These are phyloP conservation scores for Westerdykella ornata DNA, from an alignment of 2,329 filamentous ascomycete species.

Conservation along the genomic window DNA sequence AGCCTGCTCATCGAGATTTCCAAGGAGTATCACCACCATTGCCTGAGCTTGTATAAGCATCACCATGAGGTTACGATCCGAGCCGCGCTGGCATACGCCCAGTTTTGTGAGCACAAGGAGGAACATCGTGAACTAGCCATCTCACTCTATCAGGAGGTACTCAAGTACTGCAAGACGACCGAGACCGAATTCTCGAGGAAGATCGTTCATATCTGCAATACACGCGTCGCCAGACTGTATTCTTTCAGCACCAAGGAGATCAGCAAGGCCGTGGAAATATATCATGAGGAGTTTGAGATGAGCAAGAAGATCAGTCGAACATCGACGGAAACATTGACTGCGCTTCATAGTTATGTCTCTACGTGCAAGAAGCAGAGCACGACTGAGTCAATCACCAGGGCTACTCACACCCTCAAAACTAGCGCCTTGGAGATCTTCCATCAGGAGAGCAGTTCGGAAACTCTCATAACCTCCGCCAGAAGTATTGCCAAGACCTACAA, in stretches of 20 bases:
- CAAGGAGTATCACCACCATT: slow-evolving; percentile 45
- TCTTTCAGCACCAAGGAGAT: slow-evolving; percentile 30
- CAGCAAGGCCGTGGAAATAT: slow-evolving; percentile 15
- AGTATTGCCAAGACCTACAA: slow-evolving; percentile 17
- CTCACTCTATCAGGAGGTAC: slow-evolving; percentile 15
- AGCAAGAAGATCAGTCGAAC: slow-evolving; percentile 11
- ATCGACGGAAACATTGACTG: slow-evolving; percentile 15
- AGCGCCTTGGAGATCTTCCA: slow-evolving; percentile 17
- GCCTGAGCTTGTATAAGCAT: slow-evolving; percentile 36
- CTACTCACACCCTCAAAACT: slow-evolving; percentile 14
- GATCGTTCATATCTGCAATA: slow-evolving; percentile 44
- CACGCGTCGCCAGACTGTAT: slow-evolving; percentile 46
- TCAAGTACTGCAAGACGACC: slow-evolving; percentile 18
- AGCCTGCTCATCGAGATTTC: slow-evolving; percentile 43
- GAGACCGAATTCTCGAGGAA: slow-evolving; percentile 16
- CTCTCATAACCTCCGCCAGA: slow-evolving; percentile 16
- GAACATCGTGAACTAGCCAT: slow-evolving; percentile 16
- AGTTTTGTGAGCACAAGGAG: slow-evolving; percentile 39
- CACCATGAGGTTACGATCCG: slow-evolving; percentile 35
- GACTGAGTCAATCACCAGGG: slow-evolving; percentile 14
- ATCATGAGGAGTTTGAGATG: slow-evolving; percentile 14
- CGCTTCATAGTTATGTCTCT: slow-evolving; percentile 12
- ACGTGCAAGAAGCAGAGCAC: slow-evolving; percentile 21
- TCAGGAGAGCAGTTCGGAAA: slow-evolving; percentile 14
- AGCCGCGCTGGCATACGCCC: slow-evolving; percentile 36